Conservation (phyloP, 1,139 yeast genomes). For the Pneumocystis sp. region DNA sequence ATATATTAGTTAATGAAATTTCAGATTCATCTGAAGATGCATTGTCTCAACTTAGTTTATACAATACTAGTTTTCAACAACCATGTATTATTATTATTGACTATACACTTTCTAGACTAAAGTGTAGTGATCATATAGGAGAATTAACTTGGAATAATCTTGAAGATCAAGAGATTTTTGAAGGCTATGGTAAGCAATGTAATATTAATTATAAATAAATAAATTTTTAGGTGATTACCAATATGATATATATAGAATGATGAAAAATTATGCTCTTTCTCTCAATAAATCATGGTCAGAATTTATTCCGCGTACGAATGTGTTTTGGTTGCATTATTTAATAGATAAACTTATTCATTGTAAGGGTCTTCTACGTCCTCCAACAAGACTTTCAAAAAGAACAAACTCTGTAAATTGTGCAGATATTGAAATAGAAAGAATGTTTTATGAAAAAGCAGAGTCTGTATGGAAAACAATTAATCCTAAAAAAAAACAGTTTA, state of each 20-base stretch:
- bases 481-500: conserved; percentile 6
- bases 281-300: conserved; percentile 25
- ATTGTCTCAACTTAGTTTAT: conserved; percentile 1
- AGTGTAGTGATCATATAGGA: conserved; percentile 16
- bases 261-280: conserved; percentile 24
- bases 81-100: conserved; percentile 40
- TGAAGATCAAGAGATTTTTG: conserved; percentile 38
- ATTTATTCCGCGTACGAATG: conserved; percentile 32
- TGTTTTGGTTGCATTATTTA: conserved; percentile 37
- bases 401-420: conserved; percentile 1
- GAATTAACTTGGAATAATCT: conserved; percentile 23
- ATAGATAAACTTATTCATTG: conserved; percentile 29
- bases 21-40: conserved; percentile 3
- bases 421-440: conserved; percentile 5
- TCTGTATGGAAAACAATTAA: conserved; percentile 6
- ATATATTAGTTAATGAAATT: conserved; percentile 27
- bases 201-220: background rate
- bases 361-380: conserved; percentile 23
- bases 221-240: conserved; percentile 32
- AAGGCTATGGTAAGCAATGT: conserved; percentile 24
- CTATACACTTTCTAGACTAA: conserved; percentile 38
- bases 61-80: conserved; percentile 2
- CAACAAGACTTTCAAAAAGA: conserved; percentile 2
- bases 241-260: conserved; percentile 37
- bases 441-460: conserved; percentile 1